Base-by-base conservation (phyloP, 2,329 filamentous ascomycete species). In the Aureobasidium lini region DNA sequence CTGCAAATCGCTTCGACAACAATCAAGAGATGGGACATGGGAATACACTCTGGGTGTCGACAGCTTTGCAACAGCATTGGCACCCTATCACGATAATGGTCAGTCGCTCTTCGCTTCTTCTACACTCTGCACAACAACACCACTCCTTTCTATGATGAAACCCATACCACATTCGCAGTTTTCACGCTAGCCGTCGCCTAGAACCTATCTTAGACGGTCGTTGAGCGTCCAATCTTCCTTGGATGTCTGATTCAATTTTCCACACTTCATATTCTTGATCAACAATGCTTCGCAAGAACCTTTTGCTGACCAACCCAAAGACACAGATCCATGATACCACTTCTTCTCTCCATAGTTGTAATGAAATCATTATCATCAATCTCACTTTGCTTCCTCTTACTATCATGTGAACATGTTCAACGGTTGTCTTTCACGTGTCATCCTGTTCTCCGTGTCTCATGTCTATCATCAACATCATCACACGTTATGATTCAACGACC, bases 111-210 rank as follows among this genome's bases (percentile, higher is more conserved):
- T 10, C 44, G 6, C n/a, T 48, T 43, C 43, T 40, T 57, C 29
- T 34, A 15, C 29, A 6, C 39, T 34, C 23, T 34, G 10, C 44
- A 59, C n/a, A 8, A 34, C 29, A 34, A 32, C 57, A 46, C 39
- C 11, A 28, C 44, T 48, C 23, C 32, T 66, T 71, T 67, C 68
- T 69, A 84, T 88, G 86, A 89, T 88, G 84, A 88, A 88, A 85
- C 74, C 81, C 81, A 79, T 85, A 82, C 80, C 78, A 83, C 79
- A 89, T 90, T 91, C 87, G 87, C 87, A 90, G 87, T 90, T 90
- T 90, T 84, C 87, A 88, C 87, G 88, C 79, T 67, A 74, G 71
- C 69, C 70, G 65, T 71, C 70, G 70, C 66, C 66, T 34, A 48
- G 71, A 73, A 73, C 71, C 70, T 72, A 72, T 62, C 44, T 65